Percentiles rank a stretch among this genome's conserved stretches.
These are phyloP conservation scores for Myrmaecium sp. DNA, from an alignment of 2,329 filamentous ascomycete genomes.

Conservation along the genomic window DNA sequence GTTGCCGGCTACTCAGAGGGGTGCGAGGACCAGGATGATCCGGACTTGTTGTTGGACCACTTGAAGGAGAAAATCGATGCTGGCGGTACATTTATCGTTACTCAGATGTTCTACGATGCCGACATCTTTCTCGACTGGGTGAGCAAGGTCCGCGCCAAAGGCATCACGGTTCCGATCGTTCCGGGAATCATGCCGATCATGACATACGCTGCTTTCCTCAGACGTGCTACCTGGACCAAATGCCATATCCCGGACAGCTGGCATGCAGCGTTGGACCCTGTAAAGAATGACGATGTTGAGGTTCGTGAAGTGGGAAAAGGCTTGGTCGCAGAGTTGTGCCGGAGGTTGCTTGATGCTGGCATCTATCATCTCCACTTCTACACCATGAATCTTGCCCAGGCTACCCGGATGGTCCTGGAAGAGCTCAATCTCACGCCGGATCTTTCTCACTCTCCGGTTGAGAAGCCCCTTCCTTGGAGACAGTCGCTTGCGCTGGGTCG, in stretches of 20 bases:
- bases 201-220: slow-evolving; percentile 82
- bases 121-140: slow-evolving; percentile 93
- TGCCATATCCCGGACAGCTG: slow-evolving; percentile 67
- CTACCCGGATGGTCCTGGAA: slow-evolving; percentile 84
- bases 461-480: slow-evolving; percentile 90
- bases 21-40: slow-evolving; percentile 79
- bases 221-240: slow-evolving; percentile 81
- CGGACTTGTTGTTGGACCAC: slow-evolving; percentile 72
- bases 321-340: slow-evolving; percentile 79
- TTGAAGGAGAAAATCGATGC: slow-evolving; percentile 95
- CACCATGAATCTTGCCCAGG: slow-evolving; percentile 95
- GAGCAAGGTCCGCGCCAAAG: slow-evolving; percentile 64
- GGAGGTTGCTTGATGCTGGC: slow-evolving; percentile 64
- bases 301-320: slow-evolving; percentile 80
- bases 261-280: slow-evolving; percentile 67
- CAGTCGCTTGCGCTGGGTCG: slow-evolving; percentile 81
- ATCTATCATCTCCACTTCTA: slow-evolving; percentile 92
- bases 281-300: slow-evolving; percentile 92
- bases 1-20: slow-evolving; percentile 95
- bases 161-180: slow-evolving; percentile 69
- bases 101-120: slow-evolving; percentile 98
- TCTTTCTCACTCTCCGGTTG: slow-evolving; percentile 56
- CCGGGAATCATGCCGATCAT: slow-evolving; percentile 88
- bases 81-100: slow-evolving; percentile 85
- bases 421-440: slow-evolving; percentile 72